A percentile compares a stretch with the other conserved stretches of the same genome.
These are phyloP conservation scores for Sarocladiaceae sp. DNA, from an alignment of 2,329 filamentous ascomycete genomes.

Conservation along the genomic window DNA sequence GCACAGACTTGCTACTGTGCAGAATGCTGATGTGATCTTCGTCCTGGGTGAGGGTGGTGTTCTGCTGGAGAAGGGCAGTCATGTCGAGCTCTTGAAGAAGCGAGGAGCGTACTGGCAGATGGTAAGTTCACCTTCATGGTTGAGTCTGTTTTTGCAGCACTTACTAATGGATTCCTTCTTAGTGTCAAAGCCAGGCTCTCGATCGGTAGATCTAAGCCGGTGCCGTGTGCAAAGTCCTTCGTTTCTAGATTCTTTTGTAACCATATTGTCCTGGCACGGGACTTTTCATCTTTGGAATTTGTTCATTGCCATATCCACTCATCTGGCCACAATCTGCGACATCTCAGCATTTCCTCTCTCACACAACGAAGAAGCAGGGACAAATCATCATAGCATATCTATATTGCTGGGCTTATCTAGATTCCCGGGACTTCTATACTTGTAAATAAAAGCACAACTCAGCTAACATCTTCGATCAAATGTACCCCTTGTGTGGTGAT, in stretches of 20 bases:
- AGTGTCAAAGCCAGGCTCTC: constrained; percentile 58
- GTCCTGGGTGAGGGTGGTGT: constrained; percentile 63
- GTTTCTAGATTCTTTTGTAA: not conserved
- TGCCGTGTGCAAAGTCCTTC: no score
- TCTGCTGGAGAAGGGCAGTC: constrained; percentile 50
- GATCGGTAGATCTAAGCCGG: no score
- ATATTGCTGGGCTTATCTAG: not conserved
- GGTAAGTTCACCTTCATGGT: constrained; percentile 33
- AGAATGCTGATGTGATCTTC: constrained; percentile 76
- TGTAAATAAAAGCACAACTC: not conserved
- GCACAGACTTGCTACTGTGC: constrained; percentile 71
- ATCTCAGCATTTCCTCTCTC: not conserved
- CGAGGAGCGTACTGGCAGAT: constrained; percentile 55
- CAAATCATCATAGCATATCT: not conserved
- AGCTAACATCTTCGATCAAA: not conserved
- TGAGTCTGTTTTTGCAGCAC: not conserved
- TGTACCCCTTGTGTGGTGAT: no score
- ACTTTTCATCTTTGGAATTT: not conserved
- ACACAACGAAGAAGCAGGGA: not conserved
- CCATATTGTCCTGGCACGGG: not conserved
- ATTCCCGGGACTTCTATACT: constrained; percentile 3
- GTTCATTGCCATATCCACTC: not conserved
- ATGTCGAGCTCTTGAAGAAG: constrained; percentile 45
- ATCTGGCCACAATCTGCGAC: not conserved
- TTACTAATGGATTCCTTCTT: constrained; percentile 19